Evolutionary conservation across 2,329 filamentous ascomycete genomes (phyloP), one percentile per base, ranked within the genome.

Genomic region (Curvularia lunata): DNA sequence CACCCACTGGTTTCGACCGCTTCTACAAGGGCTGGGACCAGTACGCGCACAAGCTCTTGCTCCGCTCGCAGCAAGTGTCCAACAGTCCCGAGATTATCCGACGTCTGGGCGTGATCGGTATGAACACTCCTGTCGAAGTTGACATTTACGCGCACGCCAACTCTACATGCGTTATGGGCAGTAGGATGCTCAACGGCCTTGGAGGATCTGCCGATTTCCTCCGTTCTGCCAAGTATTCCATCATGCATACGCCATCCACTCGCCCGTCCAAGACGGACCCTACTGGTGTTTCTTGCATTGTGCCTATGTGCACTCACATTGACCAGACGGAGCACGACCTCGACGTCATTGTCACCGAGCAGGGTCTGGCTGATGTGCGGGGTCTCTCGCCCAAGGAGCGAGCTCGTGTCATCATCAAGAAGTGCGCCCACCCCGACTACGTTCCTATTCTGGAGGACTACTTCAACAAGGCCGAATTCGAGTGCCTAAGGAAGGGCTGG

Each of bases 91-190:
- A 96, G 79, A 92, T 96, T 79, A 96, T 96, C 80, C 87, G 91
- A 54, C 86, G 92, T 25, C 83, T 96, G 1, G 92, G 92, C 60
- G 88, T 92, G 65, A 96, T 97, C 68, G 92, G 91, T 75, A 96
- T 96, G 92, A 96, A 96, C 84, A 96, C 92, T 0, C 92, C 92
- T 21, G 91, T 96, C 46, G 92, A 96, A 79, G 92, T 96, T 16
- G 92, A 96, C 79, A 96, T 96, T 71, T 96, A 96, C 80, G 92
- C 92, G 2, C 92, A 96, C 80, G 92, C 92, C 69, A 97, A 96
- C 85, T 89, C 85, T 61, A 96, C 92, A 53, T 93, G 90, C 73
- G 92, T 96, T 21, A 92, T 95, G 87, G 92, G 92, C 63, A 89
- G 85, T 61, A 88, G 92, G 56, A 95, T 94, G 90, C 84, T 95